Evolutionary conservation across 2,329 filamentous ascomycete genomes (phyloP), one percentile per base, ranked within the genome.

Genomic region (Aspergillus intermedius): DNA sequence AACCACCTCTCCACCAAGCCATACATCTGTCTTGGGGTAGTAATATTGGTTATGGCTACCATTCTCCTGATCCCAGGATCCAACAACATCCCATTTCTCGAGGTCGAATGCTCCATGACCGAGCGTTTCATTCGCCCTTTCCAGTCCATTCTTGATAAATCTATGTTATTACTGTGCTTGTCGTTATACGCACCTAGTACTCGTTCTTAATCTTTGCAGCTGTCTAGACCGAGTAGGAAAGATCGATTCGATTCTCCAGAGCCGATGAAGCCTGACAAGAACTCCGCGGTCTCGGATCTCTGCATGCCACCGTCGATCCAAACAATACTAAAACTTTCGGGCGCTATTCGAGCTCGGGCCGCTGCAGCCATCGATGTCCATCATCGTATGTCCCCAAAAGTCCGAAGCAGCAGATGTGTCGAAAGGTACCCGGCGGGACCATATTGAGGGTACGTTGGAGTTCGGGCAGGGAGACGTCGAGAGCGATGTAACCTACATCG

Each of bases 311-410:
- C 0, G 52, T 52, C 7, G 52, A 54, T 3, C 52, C 52, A 5
- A 54, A 23, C 3, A 46, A 50, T 10, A 54, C n/a, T 8, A 54
- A 40, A 1, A 45, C 45, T 15, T 49, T 50, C 23, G 52, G 41
- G 9, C 47, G 45, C 6, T 35, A 34, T 12, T 45, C 39, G 51
- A 84, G 77, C 43, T 79, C 71, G 2, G 84, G 74, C 40, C 77
- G 74, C 65, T 84, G 84, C 56, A 95, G 71, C 88, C 89, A 95
- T 54, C 81, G 80, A 9, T 86, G 78, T 12, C 87, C 89, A 63
- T 95, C 88, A 55, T 95, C 87, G 61, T 95, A 95, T 2, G 89
- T 95, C 7, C 89, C 90, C 52, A 85, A 77, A 5, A 95, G 77
- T 1, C 89, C 90, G 59, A 83, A 84, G 64, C 86, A 91, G 53